Evolutionary conservation across 306 rosid species (phyloP).

Genomic region (Alnus rubra): DNA sequence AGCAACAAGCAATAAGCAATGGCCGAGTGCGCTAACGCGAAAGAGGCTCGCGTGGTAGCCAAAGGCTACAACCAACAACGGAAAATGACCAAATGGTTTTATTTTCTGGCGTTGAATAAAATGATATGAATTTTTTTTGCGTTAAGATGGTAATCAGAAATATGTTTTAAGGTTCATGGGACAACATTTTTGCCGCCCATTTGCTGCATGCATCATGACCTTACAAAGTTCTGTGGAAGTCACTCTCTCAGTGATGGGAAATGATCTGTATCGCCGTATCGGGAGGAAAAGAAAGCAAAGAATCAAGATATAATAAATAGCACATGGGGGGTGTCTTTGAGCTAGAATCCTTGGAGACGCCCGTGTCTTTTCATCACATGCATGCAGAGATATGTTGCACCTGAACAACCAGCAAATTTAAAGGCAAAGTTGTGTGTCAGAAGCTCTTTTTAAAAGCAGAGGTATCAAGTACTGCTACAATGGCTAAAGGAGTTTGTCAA

Average conservation of each 20-base stretch:
- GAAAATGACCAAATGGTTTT: no score
- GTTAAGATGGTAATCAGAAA: background rate
- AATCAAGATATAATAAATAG: background rate
- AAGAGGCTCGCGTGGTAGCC: no score
- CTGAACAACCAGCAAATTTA: constrained; percentile 2
- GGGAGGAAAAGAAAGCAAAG: background rate
- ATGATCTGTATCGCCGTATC: background rate
- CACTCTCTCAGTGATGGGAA: background rate
- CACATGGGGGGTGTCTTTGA: background rate
- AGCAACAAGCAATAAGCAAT: no score
- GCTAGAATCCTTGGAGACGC: background rate
- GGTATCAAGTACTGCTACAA: background rate
- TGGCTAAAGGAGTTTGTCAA: background rate
- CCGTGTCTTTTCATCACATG: background rate
- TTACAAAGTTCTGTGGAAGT: background rate
- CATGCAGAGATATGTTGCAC: background rate
- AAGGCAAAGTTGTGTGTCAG: background rate
- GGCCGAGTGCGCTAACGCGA: no score
- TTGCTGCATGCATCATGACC: no score
- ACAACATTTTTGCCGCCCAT: background rate
- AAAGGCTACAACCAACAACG: no score
- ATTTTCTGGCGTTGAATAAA: no score
- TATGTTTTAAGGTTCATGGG: background rate
- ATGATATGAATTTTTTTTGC: no score
- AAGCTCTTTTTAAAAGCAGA: background rate